Evolutionary conservation across 202 grass and related monocot genomes (phyloP).

Genomic region (Brachypodium distachyon): DNA sequence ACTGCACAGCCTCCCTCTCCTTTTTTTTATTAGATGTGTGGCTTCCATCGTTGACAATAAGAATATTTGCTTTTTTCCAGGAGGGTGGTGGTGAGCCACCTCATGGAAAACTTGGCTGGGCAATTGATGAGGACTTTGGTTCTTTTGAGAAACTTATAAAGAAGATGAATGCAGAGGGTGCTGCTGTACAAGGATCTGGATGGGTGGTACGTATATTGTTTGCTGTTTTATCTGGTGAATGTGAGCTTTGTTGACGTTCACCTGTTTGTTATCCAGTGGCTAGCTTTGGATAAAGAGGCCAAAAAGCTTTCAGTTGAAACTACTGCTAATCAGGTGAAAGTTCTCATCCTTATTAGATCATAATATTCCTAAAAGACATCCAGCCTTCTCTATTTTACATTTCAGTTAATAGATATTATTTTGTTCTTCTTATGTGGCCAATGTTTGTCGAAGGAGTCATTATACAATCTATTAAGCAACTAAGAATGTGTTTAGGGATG

Average conservation of each 20-base stretch:
- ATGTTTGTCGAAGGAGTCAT: not conserved
- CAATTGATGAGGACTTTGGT: conserved; percentile 89
- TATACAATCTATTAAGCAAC: not conserved
- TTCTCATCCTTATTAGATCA: conserved; percentile 1
- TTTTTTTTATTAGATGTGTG: not conserved
- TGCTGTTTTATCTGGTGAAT: conserved; percentile 2
- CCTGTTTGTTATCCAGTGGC: conserved; percentile 56
- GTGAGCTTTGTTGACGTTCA: not conserved
- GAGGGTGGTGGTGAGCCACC: conserved; percentile 89
- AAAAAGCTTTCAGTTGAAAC: conserved; percentile 95
- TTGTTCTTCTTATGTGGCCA: not conserved
- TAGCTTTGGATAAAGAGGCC: conserved; percentile 82
- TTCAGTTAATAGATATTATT: not conserved
- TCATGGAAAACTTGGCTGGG: conserved; percentile 82
- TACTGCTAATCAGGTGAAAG: conserved; percentile 92
- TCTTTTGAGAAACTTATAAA: conserved; percentile 75
- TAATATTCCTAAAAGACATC: not conserved
- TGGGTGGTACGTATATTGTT: conserved; percentile 68
- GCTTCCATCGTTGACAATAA: not conserved
- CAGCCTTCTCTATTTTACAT: not conserved
- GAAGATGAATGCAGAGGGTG: conserved; percentile 95
- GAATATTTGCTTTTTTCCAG: conserved; percentile 33
- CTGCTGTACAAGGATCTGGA: conserved; percentile 98
- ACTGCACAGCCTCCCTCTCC: not conserved
- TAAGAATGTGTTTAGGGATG: not conserved